Evolutionary conservation across 495 filamentous ascomycete genomes (phyloP).

Genomic region (Apiosordaria backusii): DNA sequence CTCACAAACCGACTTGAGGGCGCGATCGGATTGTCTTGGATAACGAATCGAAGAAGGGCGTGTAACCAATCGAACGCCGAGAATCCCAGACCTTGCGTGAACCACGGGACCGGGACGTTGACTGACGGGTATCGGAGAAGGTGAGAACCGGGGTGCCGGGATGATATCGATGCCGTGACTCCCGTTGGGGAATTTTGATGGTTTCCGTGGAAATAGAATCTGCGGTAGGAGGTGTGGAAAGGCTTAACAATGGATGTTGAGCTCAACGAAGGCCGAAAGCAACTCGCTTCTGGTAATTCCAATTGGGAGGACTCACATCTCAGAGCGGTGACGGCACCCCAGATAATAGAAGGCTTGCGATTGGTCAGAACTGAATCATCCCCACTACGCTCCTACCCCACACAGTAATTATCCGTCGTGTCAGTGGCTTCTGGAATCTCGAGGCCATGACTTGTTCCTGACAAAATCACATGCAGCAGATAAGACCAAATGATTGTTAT

Average conservation of each 20-base stretch:
- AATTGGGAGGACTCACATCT: background rate
- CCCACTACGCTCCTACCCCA: background rate
- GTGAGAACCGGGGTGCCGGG: background rate
- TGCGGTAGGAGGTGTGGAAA: background rate
- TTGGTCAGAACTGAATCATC: background rate
- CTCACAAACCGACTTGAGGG: background rate
- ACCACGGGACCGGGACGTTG: background rate
- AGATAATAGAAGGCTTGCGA: background rate
- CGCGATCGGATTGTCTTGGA: constrained; percentile 6
- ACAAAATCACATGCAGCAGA: background rate
- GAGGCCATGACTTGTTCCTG: background rate
- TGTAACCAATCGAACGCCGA: constrained; percentile 4
- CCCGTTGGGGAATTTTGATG: background rate
- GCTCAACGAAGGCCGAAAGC: background rate
- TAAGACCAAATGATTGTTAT: background rate
- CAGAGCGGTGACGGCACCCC: constrained; percentile 2
- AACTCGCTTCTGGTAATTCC: background rate
- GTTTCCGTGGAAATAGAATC: background rate
- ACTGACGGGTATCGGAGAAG: background rate
- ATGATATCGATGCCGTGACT: background rate
- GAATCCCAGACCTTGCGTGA: background rate
- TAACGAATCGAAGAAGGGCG: background rate
- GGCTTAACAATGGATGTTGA: background rate
- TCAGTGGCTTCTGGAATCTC: background rate
- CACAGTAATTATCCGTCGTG: background rate